Evolutionary conservation across 192 early-diverging fungal species (phyloP), one percentile per base, ranked within the genome.

Genomic region (Phlyctochytrium arcticum): DNA sequence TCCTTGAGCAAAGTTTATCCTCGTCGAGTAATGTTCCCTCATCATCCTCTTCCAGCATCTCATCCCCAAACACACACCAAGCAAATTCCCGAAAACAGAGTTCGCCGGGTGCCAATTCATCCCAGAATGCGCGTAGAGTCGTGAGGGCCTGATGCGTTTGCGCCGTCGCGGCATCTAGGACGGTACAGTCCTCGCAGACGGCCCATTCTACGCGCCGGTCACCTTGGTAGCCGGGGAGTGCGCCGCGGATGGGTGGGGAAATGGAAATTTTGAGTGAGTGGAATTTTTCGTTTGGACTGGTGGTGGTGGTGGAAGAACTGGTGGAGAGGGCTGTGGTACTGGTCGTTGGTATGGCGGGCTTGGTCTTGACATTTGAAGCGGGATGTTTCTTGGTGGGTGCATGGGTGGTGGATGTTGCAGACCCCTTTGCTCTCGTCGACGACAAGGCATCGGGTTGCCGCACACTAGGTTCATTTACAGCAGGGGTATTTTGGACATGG

Each of bases 171-270:
- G 19, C 19, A 4, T 31, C 59, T n/a, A 48, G 21, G 42, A 15
- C 19, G 10, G 44, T 2, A 3, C 21, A 21, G 42, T 50, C 59
- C 32, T 17, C 17, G 9, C 4, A 21, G 15, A 63, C 49, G 27
- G 42, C 61, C 61, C 61, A 63, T 30, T 69, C 67, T 0, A 69
- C 57, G 12, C 67, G 47, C 12, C 57, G 46, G 34, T 69, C 67
- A 32, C 67, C 67, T 35, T 69, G 58, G 34, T 69, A 69, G 8
- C 67, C 67, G 9, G 67, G 67, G 27, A 69, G 32, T 3, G 64
- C 64, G 12, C 54, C 51, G 17, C 54, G 51, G 5, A 55, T 48
- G 6, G 64, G 36, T n/a, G 24, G 31, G 6, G 64, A 66, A 24
- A 66, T 66, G 19, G 54, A 42, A 34, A 66, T 66, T 24, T 37